Evolutionary conservation across 2,329 filamentous ascomycete species (phyloP).

Genomic region (Calonectria leucothoes): DNA sequence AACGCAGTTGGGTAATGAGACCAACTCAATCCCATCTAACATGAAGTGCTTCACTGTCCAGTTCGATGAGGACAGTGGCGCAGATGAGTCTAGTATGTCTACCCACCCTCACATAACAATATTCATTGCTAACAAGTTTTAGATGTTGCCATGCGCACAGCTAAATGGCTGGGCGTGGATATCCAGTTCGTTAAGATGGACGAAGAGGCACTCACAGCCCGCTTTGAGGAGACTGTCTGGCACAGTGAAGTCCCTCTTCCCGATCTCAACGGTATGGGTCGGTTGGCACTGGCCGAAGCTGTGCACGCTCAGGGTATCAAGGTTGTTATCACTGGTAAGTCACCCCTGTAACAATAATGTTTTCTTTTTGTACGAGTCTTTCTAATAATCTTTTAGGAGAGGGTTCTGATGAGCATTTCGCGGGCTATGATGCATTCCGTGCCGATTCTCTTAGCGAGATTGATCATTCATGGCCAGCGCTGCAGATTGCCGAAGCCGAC

Average conservation of each 20-base stretch:
- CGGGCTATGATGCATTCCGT: background rate
- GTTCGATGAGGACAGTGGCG: background rate
- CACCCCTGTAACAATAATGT: too few species aligned
- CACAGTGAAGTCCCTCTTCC: background rate
- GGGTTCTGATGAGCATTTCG: background rate
- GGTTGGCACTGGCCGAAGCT: background rate
- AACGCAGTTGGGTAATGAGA: background rate
- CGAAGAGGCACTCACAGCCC: background rate
- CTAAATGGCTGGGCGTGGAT: background rate
- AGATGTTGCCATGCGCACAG: background rate
- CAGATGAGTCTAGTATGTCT: background rate
- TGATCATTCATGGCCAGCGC: background rate
- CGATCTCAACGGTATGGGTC: background rate
- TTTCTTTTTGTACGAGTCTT: background rate
- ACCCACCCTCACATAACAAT: background rate
- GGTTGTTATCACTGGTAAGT: background rate
- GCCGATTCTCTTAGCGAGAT: background rate
- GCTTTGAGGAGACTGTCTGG: background rate
- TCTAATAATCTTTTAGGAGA: background rate
- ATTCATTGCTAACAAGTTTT: background rate
- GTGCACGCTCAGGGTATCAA: background rate
- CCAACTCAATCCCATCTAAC: background rate
- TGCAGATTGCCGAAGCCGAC: background rate
- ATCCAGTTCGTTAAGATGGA: background rate
- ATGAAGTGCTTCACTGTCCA: slow-evolving; percentile 1